A percentile compares a stretch with the other conserved stretches of the same genome.
phyloP scores from a whole-genome alignment of 2,329 filamentous ascomycete species.

The Grosmannia penicillata region DNA sequence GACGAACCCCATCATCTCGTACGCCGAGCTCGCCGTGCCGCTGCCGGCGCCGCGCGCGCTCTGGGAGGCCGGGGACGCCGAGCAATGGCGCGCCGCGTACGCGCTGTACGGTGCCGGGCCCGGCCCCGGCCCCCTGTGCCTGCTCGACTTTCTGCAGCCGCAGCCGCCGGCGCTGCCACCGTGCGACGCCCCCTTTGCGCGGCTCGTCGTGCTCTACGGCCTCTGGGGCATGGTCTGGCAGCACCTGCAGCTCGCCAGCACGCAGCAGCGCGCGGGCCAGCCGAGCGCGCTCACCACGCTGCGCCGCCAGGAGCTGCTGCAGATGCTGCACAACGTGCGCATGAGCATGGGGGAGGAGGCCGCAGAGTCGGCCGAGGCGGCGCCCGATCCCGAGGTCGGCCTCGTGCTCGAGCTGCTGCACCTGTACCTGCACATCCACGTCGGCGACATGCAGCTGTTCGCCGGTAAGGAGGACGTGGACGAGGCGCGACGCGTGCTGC shows the following conservation, averaged over 20 bases:
- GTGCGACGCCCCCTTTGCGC: constrained; percentile 1
- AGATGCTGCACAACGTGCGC: constrained; percentile 33
- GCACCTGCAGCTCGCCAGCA: constrained; percentile 3
- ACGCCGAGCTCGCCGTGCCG: constrained; percentile 51
- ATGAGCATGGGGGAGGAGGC: background rate
- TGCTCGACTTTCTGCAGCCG: constrained; percentile 4
- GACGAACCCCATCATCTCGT: constrained; percentile 51
- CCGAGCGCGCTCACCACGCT: background rate
- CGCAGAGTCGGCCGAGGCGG: background rate
- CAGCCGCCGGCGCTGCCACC: constrained; percentile 2
- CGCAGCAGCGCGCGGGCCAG: background rate
- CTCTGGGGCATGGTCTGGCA: constrained; percentile 7
- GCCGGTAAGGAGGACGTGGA: constrained; percentile 53
- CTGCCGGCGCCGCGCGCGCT: constrained; percentile 46
- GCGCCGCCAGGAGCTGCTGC: constrained; percentile 47
- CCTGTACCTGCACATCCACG: constrained; percentile 48
- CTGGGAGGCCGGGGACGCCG: constrained; percentile 50
- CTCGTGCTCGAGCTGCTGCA: constrained; percentile 39
- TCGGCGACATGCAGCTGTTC: constrained; percentile 52
- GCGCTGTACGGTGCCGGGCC: constrained; percentile 19
- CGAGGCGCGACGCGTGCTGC: constrained; percentile 31
- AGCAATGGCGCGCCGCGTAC: constrained; percentile 49
- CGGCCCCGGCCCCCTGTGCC: background rate
- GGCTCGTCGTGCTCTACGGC: constrained; percentile 3
- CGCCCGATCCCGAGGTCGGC: constrained; percentile 14